Percentiles rank a stretch among this genome's conserved stretches.
phyloP scores from a whole-genome alignment of 257 asterid genomes.

The Petrea volubilis region DNA sequence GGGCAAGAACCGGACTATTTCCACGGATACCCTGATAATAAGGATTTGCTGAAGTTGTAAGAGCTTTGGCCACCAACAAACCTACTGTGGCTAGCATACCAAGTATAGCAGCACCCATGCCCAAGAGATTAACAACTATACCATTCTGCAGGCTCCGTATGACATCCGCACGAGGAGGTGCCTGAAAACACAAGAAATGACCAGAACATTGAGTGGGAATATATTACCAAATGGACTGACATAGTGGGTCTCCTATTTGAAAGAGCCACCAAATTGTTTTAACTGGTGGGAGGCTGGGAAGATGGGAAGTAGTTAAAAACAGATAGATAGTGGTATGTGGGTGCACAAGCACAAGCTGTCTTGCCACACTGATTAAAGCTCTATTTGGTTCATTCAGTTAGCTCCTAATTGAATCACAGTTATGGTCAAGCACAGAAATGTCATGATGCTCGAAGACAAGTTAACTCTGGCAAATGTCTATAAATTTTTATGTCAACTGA shows the following conservation, averaged over 20 bases:
- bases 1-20: conserved; percentile 77
- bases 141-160: conserved; percentile 86
- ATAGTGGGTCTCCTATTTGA: no score
- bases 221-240: neutral
- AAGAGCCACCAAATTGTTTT: no score
- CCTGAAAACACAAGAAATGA: conserved; percentile 52
- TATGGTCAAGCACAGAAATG: neutral
- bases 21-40: conserved; percentile 86
- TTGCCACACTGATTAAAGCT: neutral
- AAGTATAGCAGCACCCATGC: conserved; percentile 90
- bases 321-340: neutral
- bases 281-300: neutral
- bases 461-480: no score
- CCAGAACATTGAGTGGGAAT: neutral
- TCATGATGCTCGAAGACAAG: neutral
- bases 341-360: neutral
- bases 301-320: neutral
- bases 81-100: conserved; percentile 99
- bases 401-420: neutral
- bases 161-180: conserved; percentile 95
- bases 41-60: conserved; percentile 86
- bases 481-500: neutral
- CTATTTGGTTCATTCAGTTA: neutral
- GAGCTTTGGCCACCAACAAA: conserved; percentile 93
- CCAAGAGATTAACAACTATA: conserved; percentile 72